A percentile compares a stretch with the other conserved stretches of the same genome.
Evolutionary conservation across 2,329 filamentous ascomycete genomes (phyloP).

Genomic region (Chaetomium sp.): DNA sequence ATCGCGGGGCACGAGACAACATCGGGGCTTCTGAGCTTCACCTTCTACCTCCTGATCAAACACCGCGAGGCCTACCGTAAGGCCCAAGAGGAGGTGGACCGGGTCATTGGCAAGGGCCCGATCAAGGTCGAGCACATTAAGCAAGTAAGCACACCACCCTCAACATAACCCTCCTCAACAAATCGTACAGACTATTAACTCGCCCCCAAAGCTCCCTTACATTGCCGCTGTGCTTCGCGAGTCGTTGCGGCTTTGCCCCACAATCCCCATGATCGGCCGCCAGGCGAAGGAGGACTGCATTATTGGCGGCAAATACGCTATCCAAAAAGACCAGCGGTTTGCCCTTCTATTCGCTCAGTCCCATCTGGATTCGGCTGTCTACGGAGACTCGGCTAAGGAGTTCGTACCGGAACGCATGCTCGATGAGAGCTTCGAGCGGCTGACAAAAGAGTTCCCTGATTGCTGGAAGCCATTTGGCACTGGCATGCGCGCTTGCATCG

Average conservation of each 20-base stretch:
- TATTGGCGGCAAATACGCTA: constrained; percentile 54
- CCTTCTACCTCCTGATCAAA: constrained; percentile 59
- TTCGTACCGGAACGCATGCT: constrained; percentile 69
- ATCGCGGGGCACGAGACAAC: constrained; percentile 69
- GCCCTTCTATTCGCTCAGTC: constrained; percentile 44
- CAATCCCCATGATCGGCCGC: constrained; percentile 53
- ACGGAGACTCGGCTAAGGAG: constrained; percentile 55
- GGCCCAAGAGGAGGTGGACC: constrained; percentile 62
- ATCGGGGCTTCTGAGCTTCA: constrained; percentile 58
- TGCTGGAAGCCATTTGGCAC: constrained; percentile 65
- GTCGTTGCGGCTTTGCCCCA: constrained; percentile 55
- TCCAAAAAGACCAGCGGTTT: constrained; percentile 47
- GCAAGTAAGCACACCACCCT: constrained; percentile 37
- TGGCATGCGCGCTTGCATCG: constrained; percentile 59
- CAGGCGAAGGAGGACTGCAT: constrained; percentile 48
- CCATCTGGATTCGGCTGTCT: constrained; percentile 59
- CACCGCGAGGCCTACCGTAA: constrained; percentile 53
- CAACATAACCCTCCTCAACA: too few species aligned
- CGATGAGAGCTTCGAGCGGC: constrained; percentile 56
- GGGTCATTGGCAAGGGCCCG: constrained; percentile 51
- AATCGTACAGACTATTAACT: too few species aligned
- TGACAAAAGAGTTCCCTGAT: constrained; percentile 54
- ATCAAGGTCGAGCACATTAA: constrained; percentile 56
- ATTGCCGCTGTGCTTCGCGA: constrained; percentile 60
- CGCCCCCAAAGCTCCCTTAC: constrained; percentile 40